These are phyloP conservation scores for Calonectria pseudoturangicola DNA, from an alignment of 2,329 filamentous ascomycete species.

Conservation along the genomic window DNA sequence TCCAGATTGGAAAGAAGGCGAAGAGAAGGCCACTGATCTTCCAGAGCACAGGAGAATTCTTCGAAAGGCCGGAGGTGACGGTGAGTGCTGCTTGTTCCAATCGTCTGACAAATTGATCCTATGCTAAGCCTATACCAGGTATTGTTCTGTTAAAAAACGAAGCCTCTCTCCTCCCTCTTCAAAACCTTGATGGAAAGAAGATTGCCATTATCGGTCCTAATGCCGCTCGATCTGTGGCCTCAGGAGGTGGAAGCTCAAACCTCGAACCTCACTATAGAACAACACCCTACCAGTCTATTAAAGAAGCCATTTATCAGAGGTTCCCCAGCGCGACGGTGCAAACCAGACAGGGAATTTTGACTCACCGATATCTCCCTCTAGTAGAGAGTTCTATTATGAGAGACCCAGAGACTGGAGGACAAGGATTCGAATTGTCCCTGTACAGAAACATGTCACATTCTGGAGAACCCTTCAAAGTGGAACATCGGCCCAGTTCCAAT, in stretches of 20 bases:
- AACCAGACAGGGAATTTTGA: conserved; percentile 38
- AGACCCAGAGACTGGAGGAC: conserved; percentile 38
- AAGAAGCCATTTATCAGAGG: conserved; percentile 2
- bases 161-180: conserved; percentile 23
- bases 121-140: neutral
- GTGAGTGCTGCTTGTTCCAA: conserved; percentile 1
- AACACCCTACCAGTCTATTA: conserved; percentile 40
- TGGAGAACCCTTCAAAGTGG: conserved; percentile 41
- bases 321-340: conserved; percentile 34
- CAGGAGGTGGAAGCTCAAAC: conserved; percentile 43
- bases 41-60: conserved; percentile 40
- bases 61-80: conserved; percentile 40
- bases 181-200: neutral
- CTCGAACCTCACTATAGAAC: conserved; percentile 43
- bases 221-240: conserved; percentile 35
- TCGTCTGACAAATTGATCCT: neutral
- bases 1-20: conserved; percentile 40
- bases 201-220: conserved; percentile 42
- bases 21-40: conserved; percentile 40
- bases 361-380: conserved; percentile 40
- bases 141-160: conserved; percentile 45
- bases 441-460: conserved; percentile 42
- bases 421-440: conserved; percentile 34
- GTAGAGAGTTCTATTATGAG: conserved; percentile 38
- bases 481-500: conserved; percentile 43